Evolutionary conservation across 176 grass and related monocot genomes (phyloP).

Genomic region (Carex cristatella): DNA sequence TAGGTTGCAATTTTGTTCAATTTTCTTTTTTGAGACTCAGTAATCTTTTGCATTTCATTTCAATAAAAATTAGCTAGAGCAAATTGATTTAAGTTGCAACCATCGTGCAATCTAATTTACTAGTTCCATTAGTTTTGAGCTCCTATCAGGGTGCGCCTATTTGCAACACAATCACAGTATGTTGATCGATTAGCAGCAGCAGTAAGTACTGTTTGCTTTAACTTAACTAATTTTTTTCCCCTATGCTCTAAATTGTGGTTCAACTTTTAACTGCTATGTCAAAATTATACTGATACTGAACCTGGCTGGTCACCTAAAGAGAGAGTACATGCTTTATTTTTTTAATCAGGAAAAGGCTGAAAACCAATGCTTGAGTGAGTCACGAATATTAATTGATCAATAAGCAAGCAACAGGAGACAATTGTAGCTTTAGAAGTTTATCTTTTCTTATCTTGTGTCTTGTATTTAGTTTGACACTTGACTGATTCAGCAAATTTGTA

Average conservation of each 20-base stretch:
- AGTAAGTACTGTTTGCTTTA: constrained; percentile 38
- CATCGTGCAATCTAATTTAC: not conserved
- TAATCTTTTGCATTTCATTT: not conserved
- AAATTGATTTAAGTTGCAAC: not conserved
- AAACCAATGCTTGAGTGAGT: constrained; percentile 62
- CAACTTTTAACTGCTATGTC: not conserved
- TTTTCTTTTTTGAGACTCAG: not conserved
- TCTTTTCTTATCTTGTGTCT: not conserved
- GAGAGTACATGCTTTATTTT: not conserved
- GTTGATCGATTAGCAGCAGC: constrained; percentile 59
- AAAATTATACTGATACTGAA: not conserved
- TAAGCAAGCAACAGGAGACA: constrained; percentile 32
- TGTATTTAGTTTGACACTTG: not conserved
- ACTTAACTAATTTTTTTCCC: not conserved
- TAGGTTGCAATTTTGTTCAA: not conserved
- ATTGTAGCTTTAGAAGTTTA: not conserved
- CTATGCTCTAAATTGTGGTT: not conserved
- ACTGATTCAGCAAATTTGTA: not conserved
- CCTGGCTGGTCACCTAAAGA: not conserved
- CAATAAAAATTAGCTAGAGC: not conserved
- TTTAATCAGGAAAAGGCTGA: constrained; percentile 59
- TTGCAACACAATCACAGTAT: constrained; percentile 62
- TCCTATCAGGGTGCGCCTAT: constrained; percentile 68
- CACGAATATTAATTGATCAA: constrained; percentile 78
- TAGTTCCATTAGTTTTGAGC: not conserved